Percentiles rank a stretch among this genome's conserved stretches.
phyloP scores from a whole-genome alignment of 306 rosid species.

The Begonia loranthoides region DNA sequence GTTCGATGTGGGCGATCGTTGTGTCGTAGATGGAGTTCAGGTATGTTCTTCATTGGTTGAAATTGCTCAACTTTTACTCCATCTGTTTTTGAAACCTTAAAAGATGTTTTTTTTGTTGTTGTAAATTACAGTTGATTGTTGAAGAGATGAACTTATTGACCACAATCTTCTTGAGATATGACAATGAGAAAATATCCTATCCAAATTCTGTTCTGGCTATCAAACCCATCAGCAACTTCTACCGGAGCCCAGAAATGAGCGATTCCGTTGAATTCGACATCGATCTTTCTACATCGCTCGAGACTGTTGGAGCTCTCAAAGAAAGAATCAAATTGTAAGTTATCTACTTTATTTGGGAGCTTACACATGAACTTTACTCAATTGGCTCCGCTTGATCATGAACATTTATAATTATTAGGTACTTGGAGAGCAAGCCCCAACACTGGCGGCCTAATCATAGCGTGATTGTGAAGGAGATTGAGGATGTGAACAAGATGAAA shows the following conservation, averaged over 20 bases:
- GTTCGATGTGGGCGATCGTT: conserved; percentile 84
- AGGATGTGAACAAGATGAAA: conserved; percentile 61
- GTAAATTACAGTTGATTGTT: conserved; percentile 47
- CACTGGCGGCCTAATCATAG: conserved; percentile 60
- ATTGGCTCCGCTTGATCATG: background rate
- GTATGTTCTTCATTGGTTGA: conserved; percentile 18
- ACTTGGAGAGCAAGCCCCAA: conserved; percentile 61
- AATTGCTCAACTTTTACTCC: no score
- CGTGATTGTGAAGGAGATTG: conserved; percentile 52
- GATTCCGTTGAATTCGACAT: conserved; percentile 57
- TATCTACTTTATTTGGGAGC: background rate
- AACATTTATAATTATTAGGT: conserved; percentile 21
- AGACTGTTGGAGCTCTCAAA: conserved; percentile 54
- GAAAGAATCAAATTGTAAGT: conserved; percentile 46
- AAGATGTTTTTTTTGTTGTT: no score
- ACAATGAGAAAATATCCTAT: conserved; percentile 75
- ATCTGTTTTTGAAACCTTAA: no score
- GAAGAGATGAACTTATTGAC: conserved; percentile 90
- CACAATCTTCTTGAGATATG: conserved; percentile 59
- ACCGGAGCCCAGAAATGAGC: conserved; percentile 78
- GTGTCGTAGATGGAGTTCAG: conserved; percentile 84
- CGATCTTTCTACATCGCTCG: conserved; percentile 58
- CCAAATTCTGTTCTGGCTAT: conserved; percentile 73
- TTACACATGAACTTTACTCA: background rate
- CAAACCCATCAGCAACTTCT: conserved; percentile 78